Conservation (phyloP, 108 stramenopile genomes). For the Nitzschia sp. region DNA sequence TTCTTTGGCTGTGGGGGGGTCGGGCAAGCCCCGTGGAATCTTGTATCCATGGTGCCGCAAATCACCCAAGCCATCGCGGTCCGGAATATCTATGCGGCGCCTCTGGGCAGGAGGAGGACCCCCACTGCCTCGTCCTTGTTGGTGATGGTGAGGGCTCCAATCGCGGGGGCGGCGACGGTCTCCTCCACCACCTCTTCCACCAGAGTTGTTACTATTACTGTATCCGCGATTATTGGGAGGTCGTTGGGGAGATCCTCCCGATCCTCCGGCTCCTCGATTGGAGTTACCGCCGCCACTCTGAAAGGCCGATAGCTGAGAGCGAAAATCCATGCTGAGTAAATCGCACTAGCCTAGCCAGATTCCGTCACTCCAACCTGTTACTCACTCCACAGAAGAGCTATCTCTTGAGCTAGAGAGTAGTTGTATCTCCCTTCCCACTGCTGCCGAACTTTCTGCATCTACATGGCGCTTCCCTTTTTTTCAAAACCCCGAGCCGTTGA, state of each 20-base stretch:
- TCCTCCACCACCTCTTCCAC: constrained; percentile 27
- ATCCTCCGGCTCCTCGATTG: background rate
- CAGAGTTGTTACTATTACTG: constrained; percentile 12
- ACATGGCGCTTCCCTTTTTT: no score
- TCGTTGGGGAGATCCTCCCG: constrained; percentile 7
- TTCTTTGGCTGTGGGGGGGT: constrained; percentile 18
- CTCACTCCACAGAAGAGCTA: no score
- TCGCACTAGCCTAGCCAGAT: no score
- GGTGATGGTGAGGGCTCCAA: constrained; percentile 5
- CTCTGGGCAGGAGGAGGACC: constrained; percentile 21
- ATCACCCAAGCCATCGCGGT: constrained; percentile 30
- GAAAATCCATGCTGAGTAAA: constrained; percentile 53
- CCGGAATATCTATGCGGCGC: constrained; percentile 21
- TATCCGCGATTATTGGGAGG: background rate
- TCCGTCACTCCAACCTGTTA: no score
- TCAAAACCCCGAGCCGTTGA: no score
- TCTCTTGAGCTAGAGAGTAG: no score
- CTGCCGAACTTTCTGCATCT: no score
- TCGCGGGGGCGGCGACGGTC: constrained; percentile 29
- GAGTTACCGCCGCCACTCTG: constrained; percentile 5
- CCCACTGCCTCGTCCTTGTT: background rate
- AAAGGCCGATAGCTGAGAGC: constrained; percentile 41
- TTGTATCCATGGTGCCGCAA: constrained; percentile 27
- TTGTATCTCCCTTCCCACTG: no score
- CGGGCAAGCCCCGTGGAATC: constrained; percentile 35